These are phyloP conservation scores for Sindora glabra DNA, from an alignment of 306 rosid species.

Conservation along the genomic window DNA sequence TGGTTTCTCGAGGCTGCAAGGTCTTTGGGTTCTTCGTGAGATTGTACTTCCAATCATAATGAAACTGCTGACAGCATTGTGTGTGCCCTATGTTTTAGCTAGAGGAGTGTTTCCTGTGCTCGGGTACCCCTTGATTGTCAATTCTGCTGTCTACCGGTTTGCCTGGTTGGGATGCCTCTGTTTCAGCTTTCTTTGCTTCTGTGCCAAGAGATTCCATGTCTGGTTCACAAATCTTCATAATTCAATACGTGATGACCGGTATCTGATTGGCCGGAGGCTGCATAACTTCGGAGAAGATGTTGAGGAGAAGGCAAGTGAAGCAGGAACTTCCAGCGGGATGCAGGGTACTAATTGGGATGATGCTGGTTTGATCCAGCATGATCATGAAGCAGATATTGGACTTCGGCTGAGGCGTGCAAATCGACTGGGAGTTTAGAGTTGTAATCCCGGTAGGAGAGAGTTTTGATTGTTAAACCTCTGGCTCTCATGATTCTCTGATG, in stretches of 20 bases:
- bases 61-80: constrained; percentile 89
- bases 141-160: constrained; percentile 93
- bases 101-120: constrained; percentile 89
- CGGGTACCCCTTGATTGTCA: constrained; percentile 88
- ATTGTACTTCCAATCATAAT: constrained; percentile 89
- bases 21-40: constrained; percentile 94
- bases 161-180: constrained; percentile 98
- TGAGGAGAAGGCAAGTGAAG: constrained; percentile 29
- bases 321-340: constrained; percentile 24
- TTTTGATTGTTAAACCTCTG: neutral
- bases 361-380: constrained; percentile 29
- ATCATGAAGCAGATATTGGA: constrained; percentile 61
- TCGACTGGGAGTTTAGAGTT: constrained; percentile 28
- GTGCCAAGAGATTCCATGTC: constrained; percentile 91
- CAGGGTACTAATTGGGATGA: constrained; percentile 24
- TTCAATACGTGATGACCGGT: constrained; percentile 93
- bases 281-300: constrained; percentile 81
- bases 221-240: constrained; percentile 99
- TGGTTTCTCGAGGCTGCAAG: constrained; percentile 94
- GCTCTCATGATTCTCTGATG: constrained; percentile 24
- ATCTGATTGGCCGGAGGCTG: constrained; percentile 83
- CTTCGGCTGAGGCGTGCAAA: constrained; percentile 52
- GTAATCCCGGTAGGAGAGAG: neutral
- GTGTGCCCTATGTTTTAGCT: constrained; percentile 88
- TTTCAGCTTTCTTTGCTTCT: constrained; percentile 73